Base-by-base conservation (phyloP, 163 green algal genomes). In the Chlamydomonas reinhardtii region DNA sequence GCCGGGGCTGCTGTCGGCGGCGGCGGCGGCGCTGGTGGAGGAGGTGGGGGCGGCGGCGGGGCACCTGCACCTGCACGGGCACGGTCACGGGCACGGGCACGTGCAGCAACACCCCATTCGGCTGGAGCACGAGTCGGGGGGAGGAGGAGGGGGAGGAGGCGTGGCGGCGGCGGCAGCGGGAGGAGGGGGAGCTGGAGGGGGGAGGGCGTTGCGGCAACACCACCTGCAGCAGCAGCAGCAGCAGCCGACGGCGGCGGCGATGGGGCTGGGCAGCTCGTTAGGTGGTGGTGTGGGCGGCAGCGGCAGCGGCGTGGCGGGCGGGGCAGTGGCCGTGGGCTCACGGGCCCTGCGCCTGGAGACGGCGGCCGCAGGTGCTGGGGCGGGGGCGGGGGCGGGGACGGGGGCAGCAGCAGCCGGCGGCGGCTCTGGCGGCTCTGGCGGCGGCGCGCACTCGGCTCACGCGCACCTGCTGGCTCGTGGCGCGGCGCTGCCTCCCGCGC, bases 331-430 rank as follows among this genome's bases (percentile, higher is more conserved):
- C n/a, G 20, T 35, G 32, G 59, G 24, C 25, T 80, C 70, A 2
- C 70, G 71, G 5, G 17, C 71, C 6, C 54, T 86, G 81, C 71
- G 71, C 27, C 35, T 86, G 29, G 70, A 80, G 81, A 37, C 62
- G 27, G n/a, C 27, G 1, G 34, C 35, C 14, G 69, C 48, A 22
- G 66, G 66, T 31, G 64, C 25, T 70, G 65, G 9, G 25, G 79
- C 29, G 52, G 79, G 8, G 72, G 71, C 71, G 24, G 72, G 11
- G 27, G 72, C 27, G 22, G 48, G 5, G 79, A 35, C 15, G 69
- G 69, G 22, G 29, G 32, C 14, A 0, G 32, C 31, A 17, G 31
- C 68, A 3, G 25, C 64, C 27, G 9, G 19, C 64, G 5, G 64
- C 29, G 64, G 12, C 64, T 24, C 27, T 14, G 64, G 19, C 4